Percentiles rank a stretch among this genome's conserved stretches.
These are phyloP conservation scores for Pythium chondricola DNA, from an alignment of 352 stramenopile genomes.

Conservation along the genomic window DNA sequence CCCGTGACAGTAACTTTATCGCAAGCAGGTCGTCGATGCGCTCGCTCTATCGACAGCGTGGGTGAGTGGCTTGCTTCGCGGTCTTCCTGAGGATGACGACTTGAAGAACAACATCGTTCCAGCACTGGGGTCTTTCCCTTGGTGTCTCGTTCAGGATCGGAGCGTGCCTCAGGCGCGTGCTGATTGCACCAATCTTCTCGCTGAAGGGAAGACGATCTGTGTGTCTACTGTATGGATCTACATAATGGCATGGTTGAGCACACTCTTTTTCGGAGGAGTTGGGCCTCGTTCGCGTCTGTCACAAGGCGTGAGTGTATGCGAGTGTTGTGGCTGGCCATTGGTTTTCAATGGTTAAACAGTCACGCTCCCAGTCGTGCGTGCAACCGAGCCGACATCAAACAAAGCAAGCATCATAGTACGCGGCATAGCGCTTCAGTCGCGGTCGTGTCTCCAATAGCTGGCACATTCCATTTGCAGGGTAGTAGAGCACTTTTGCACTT, in stretches of 20 bases:
- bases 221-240: slow-evolving; percentile 13
- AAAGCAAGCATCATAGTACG: slow-evolving; percentile 78
- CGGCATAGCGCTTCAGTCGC: slow-evolving; percentile 48
- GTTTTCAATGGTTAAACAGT: slow-evolving; percentile 68
- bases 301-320: slow-evolving; percentile 27
- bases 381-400: slow-evolving; percentile 45
- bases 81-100: slow-evolving; percentile 17
- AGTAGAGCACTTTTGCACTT: neutral
- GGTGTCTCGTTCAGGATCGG: slow-evolving; percentile 34
- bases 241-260: slow-evolving; percentile 21
- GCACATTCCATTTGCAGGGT: slow-evolving; percentile 25
- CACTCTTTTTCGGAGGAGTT: slow-evolving; percentile 15
- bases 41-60: neutral
- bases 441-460: slow-evolving; percentile 79
- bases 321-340: slow-evolving; percentile 69
- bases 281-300: slow-evolving; percentile 32
- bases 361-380: slow-evolving; percentile 42
- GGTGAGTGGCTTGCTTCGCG: neutral
- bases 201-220: slow-evolving; percentile 38
- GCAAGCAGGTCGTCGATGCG: too few species aligned
- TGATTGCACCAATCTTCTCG: slow-evolving; percentile 78
- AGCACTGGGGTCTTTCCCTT: slow-evolving; percentile 10
- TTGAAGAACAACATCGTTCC: slow-evolving; percentile 20
- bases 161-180: slow-evolving; percentile 63
- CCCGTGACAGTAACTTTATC: too few species aligned